Percentiles rank a stretch among this genome's conserved stretches.
Conservation (phyloP, 2,329 filamentous ascomycete genomes). For the Alternaria atra region DNA sequence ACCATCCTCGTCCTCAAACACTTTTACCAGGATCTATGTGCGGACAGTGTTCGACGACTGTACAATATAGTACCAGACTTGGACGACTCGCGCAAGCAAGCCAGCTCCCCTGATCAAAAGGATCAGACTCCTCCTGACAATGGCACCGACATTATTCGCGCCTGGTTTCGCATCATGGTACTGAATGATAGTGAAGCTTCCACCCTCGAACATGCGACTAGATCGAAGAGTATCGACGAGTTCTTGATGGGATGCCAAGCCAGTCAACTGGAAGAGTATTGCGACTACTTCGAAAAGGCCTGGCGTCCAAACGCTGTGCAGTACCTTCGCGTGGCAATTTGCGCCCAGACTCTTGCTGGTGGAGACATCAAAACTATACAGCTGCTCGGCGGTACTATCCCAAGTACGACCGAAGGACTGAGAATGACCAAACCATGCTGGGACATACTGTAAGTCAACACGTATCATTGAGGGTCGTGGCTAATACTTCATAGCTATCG, state of each 20-base stretch:
- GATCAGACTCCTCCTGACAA: background rate
- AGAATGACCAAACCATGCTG: conserved; percentile 41
- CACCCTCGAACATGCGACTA: conserved; percentile 33
- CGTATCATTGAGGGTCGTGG: no score
- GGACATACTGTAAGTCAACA: conserved; percentile 39
- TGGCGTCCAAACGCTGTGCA: conserved; percentile 42
- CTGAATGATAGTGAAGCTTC: conserved; percentile 40
- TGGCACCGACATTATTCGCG: conserved; percentile 35
- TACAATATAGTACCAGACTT: conserved; percentile 41
- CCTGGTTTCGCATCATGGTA: conserved; percentile 45
- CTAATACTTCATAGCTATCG: conserved; percentile 28
- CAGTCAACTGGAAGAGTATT: conserved; percentile 39
- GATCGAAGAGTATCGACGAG: conserved; percentile 32
- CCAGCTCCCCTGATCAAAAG: no score
- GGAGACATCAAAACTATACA: conserved; percentile 35
- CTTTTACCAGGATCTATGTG: conserved; percentile 38
- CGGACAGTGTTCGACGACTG: conserved; percentile 29
- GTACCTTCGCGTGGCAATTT: conserved; percentile 40
- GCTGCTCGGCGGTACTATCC: conserved; percentile 36
- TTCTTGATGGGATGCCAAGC: conserved; percentile 37
- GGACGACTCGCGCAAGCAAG: no score
- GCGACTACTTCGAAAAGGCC: conserved; percentile 43
- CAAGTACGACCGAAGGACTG: conserved; percentile 34
- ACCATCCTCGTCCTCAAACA: conserved; percentile 40
- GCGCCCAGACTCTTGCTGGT: conserved; percentile 37